Evolutionary conservation across 2,329 filamentous ascomycete species (phyloP), one percentile per base, ranked within the genome.

Genomic region (Neopestalotiopsis sp.): DNA sequence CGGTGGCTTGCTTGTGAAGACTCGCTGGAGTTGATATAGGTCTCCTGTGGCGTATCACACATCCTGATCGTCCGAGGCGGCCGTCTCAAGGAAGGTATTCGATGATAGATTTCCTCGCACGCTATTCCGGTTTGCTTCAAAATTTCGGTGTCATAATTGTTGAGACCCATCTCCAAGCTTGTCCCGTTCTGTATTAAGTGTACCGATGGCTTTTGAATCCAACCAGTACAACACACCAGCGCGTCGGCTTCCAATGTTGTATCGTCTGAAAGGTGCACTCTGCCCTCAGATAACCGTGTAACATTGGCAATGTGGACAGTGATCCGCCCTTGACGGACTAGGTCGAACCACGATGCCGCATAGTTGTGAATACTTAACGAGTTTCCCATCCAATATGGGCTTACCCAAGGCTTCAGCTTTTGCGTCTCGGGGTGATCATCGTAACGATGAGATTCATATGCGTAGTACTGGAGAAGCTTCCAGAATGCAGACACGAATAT

Each of bases 341-440:
- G 64, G 2, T 70, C 64, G 9, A 71, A 72, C 69, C 67, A 69
- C 56, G 59, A 38, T 1, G 66, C 67, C 6, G 70, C 67, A 64
- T 71, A 72, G 63, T 72, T 72, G 34, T 71, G 70, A 7, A 72
- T 68, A 30, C 70, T 67, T n/a, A 72, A 65, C 2, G 67, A 69
- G 52, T 71, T 71, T 1, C 70, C 70, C 67, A 69, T 72, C 69
- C 69, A 72, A 52, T 68, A 71, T 2, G 70, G 68, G 12, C 65
- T 68, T 3, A 58, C 57, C 70, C 70, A 72, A 4, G 70, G 70
- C 42, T 65, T 70, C 58, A 72, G 34, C 28, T 45, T 61, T 12
- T 2, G 13, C 6, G 62, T 65, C 1, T 32, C 59, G 1, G 38
- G 20, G 28, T 49, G 24, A 4, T 58, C 45, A 38, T 60, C 62